These are phyloP conservation scores for Scheffersomyces cryptocercus DNA, from an alignment of 1,139 yeast species.

Conservation along the genomic window DNA sequence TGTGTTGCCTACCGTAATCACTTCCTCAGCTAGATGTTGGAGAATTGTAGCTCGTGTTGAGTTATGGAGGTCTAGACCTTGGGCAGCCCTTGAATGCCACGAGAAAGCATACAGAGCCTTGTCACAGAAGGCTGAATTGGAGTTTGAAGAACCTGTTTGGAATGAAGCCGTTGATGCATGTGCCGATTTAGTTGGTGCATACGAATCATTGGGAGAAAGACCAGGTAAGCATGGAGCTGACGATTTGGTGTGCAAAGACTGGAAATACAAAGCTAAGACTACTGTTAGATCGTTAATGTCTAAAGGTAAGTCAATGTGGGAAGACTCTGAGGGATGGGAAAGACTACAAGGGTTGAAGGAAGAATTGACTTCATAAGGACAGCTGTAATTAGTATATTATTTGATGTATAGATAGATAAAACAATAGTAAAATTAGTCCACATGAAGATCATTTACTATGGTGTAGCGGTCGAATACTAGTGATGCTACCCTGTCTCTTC, in stretches of 20 bases:
- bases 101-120: conserved; percentile 85
- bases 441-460: conserved; percentile 24
- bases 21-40: conserved; percentile 77
- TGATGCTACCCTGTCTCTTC: conserved; percentile 24
- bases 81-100: conserved; percentile 83
- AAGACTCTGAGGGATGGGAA: conserved; percentile 78
- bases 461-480: conserved; percentile 30
- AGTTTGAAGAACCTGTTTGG: conserved; percentile 66
- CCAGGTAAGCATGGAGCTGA: conserved; percentile 87
- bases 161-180: conserved; percentile 80
- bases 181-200: conserved; percentile 80
- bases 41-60: conserved; percentile 80
- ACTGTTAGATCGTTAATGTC: conserved; percentile 75
- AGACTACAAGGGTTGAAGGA: conserved; percentile 56
- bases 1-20: conserved; percentile 66
- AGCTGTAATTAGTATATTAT: conserved; percentile 6
- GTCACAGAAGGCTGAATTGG: conserved; percentile 64
- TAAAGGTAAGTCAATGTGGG: conserved; percentile 80
- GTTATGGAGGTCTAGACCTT: conserved; percentile 82
- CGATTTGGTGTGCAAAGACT: conserved; percentile 82
- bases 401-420: background rate
- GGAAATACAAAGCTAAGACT: conserved; percentile 83
- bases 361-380: conserved; percentile 23
- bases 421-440: background rate
- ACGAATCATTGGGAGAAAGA: conserved; percentile 80